These are phyloP conservation scores for Cicer pinnatifidum DNA, from an alignment of 306 rosid species.

Conservation along the genomic window DNA sequence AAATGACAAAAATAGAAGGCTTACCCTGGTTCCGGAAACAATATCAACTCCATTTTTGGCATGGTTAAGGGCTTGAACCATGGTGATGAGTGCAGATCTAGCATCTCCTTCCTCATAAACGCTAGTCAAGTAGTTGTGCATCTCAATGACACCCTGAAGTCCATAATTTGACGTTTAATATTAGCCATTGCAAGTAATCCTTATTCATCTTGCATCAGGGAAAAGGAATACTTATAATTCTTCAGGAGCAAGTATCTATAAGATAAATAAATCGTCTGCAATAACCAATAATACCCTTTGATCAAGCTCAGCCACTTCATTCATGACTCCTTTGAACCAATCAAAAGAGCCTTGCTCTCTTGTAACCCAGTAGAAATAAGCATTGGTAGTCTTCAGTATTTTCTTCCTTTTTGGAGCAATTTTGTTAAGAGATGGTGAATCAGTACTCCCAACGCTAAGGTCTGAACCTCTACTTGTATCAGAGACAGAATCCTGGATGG, in stretches of 20 bases:
- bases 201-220: slow-evolving; percentile 37
- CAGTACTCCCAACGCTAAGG: slow-evolving; percentile 60
- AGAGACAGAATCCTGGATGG: slow-evolving; percentile 68
- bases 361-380: slow-evolving; percentile 98
- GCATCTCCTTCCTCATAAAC: slow-evolving; percentile 99
- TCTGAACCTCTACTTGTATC: slow-evolving; percentile 71
- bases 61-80: slow-evolving; percentile 99
- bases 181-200: slow-evolving; percentile 41
- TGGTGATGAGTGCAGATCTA: slow-evolving; percentile 95
- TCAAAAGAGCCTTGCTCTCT: slow-evolving; percentile 99
- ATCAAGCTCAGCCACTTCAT: slow-evolving; percentile 94
- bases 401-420: slow-evolving; percentile 69
- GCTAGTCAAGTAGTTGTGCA: slow-evolving; percentile 99
- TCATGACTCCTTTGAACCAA: slow-evolving; percentile 99
- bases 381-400: slow-evolving; percentile 84
- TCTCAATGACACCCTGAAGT: slow-evolving; percentile 95
- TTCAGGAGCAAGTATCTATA: slow-evolving; percentile 35
- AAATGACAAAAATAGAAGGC: slow-evolving; percentile 30
- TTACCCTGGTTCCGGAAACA: slow-evolving; percentile 95
- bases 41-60: slow-evolving; percentile 98
- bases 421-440: slow-evolving; percentile 55
- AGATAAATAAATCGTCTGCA: slow-evolving; percentile 18
- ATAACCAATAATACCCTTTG: slow-evolving; percentile 70
- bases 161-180: slow-evolving; percentile 42
- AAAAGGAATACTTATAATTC: slow-evolving; percentile 25